These are phyloP conservation scores for Ustilago curta DNA, from an alignment of 1,284 basidiomycete genomes.

Conservation along the genomic window DNA sequence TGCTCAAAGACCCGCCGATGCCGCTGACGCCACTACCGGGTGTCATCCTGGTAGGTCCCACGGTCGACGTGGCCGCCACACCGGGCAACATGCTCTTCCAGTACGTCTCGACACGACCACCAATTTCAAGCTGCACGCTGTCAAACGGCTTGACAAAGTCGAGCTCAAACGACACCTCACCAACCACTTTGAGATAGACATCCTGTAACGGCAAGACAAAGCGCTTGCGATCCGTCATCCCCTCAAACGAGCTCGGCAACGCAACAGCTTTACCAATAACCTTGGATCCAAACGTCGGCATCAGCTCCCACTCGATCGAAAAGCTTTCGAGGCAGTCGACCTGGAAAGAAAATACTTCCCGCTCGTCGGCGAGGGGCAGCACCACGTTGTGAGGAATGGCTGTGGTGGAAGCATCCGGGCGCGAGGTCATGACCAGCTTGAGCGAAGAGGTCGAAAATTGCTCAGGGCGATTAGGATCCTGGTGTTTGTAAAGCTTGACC, in stretches of 20 bases:
- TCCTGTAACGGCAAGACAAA: conserved; percentile 81
- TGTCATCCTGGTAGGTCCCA: conserved; percentile 56
- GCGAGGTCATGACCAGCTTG: conserved; percentile 90
- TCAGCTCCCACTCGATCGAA: conserved; percentile 91
- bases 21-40: conserved; percentile 54
- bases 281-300: conserved; percentile 98
- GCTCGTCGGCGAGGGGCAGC: conserved; percentile 79
- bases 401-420: conserved; percentile 79
- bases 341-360: conserved; percentile 90
- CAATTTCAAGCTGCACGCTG: conserved; percentile 93
- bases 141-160: conserved; percentile 90
- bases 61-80: conserved; percentile 22
- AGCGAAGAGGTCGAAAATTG: conserved; percentile 76
- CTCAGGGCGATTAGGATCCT: conserved; percentile 63
- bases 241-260: conserved; percentile 79
- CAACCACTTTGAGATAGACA: conserved; percentile 90
- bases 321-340: conserved; percentile 80
- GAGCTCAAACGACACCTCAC: conserved; percentile 91
- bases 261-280: conserved; percentile 94
- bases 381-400: conserved; percentile 76
- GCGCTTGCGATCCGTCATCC: conserved; percentile 61
- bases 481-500: conserved; percentile 65
- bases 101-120: conserved; percentile 76
- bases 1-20: conserved; percentile 26
- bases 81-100: conserved; percentile 69